Conservation (phyloP, 2,329 filamentous ascomycete species). For the Emmonsiellopsis sp. region DNA sequence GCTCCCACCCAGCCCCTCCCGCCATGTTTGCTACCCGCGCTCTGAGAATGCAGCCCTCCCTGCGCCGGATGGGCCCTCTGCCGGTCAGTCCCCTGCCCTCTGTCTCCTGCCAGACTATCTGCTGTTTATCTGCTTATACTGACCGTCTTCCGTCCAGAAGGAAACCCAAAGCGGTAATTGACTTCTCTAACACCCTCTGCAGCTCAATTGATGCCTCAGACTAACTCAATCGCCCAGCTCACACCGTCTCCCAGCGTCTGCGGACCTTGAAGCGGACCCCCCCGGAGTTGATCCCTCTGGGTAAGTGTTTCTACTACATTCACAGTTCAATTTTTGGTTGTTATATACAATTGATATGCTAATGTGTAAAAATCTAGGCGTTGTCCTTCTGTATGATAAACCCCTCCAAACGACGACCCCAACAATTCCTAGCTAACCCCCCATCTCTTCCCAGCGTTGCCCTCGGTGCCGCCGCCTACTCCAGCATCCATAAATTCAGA, state of each 20-base stretch:
- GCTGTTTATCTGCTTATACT: slow-evolving; percentile 23
- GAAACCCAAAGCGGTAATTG: slow-evolving; percentile 54
- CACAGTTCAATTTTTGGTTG: not conserved
- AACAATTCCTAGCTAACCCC: slow-evolving; percentile 9
- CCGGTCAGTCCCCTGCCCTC: slow-evolving; percentile 51
- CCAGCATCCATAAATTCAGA: slow-evolving; percentile 68
- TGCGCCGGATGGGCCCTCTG: slow-evolving; percentile 47
- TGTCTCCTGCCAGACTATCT: slow-evolving; percentile 12
- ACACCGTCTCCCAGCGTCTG: slow-evolving; percentile 93
- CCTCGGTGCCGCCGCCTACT: slow-evolving; percentile 72
- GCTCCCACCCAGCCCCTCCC: slow-evolving; percentile 14
- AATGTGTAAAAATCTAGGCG: slow-evolving; percentile 45
- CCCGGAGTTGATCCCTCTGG: slow-evolving; percentile 87
- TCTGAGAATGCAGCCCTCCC: slow-evolving; percentile 52
- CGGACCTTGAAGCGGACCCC: slow-evolving; percentile 84
- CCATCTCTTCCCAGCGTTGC: slow-evolving; percentile 44
- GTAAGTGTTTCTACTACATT: slow-evolving; percentile 46
- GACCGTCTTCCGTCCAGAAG: slow-evolving; percentile 42
- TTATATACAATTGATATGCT: slow-evolving; percentile 15
- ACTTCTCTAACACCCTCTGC: not conserved
- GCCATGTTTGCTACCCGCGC: slow-evolving; percentile 59
- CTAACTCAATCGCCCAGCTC: slow-evolving; percentile 49
- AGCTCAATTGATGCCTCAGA: not conserved
- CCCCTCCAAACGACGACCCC: slow-evolving; percentile 5
- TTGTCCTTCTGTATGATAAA: slow-evolving; percentile 70